These are phyloP conservation scores for Xylariales sp. DNA, from an alignment of 2,329 filamentous ascomycete species.

Conservation along the genomic window DNA sequence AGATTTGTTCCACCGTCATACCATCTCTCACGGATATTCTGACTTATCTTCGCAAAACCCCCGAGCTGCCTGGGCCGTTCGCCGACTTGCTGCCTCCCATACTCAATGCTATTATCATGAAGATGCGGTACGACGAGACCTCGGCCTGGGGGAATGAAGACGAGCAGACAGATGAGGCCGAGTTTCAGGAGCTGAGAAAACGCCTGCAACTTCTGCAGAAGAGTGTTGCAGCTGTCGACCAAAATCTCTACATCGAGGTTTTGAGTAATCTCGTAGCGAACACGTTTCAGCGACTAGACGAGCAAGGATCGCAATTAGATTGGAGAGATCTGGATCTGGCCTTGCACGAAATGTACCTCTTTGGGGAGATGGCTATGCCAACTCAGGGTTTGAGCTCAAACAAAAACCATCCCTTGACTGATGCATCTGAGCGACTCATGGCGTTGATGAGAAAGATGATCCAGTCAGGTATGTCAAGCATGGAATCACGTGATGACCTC, in stretches of 20 bases:
- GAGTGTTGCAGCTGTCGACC: conserved; percentile 84
- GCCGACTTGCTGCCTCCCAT: conserved; percentile 81
- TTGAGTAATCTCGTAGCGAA: conserved; percentile 83
- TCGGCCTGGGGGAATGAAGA: conserved; percentile 90
- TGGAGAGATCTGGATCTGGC: conserved; percentile 96
- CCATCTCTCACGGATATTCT: conserved; percentile 89
- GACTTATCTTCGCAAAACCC: conserved; percentile 80
- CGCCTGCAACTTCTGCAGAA: conserved; percentile 87
- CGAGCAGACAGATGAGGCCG: conserved; percentile 92
- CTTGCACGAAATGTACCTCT: conserved; percentile 90
- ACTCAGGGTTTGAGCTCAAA: conserved; percentile 85
- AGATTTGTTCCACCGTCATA: conserved; percentile 94
- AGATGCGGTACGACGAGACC: conserved; percentile 98
- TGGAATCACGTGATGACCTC: conserved; percentile 19
- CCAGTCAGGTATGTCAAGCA: conserved; percentile 67
- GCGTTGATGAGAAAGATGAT: conserved; percentile 97
- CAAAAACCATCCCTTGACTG: conserved; percentile 66
- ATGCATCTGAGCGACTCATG: conserved; percentile 75
- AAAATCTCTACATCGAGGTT: conserved; percentile 81
- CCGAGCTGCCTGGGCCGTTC: conserved; percentile 68
- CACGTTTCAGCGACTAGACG: conserved; percentile 76
- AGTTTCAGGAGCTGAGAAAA: conserved; percentile 92
- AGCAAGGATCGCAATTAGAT: conserved; percentile 70
- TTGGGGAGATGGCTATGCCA: conserved; percentile 88
- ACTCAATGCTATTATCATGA: conserved; percentile 83